Evolutionary conservation across 73 alveolate species (phyloP), one percentile per base, ranked within the genome.

Genomic region (Symbiodinium pilosum): DNA sequence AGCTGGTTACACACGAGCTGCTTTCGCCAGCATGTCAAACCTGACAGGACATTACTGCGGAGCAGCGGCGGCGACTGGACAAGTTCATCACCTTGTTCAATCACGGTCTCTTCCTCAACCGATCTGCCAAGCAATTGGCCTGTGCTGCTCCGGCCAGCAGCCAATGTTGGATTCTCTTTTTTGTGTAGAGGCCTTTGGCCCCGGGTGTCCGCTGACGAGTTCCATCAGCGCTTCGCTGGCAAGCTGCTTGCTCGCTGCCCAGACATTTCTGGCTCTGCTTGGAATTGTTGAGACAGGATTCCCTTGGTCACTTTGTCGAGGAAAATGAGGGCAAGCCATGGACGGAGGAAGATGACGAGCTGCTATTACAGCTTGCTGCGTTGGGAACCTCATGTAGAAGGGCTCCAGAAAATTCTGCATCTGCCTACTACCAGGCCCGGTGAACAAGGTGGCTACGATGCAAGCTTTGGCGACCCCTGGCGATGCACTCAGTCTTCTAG

Each of bases 401-500:
- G 81, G 81, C 36, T 30, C 39, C 84, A 18, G 43, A 7, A 6
- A 2, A 1, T 21, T 7, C 18, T 6, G 84, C 7, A 7, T 18
- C 84, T 69, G 36, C 73, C 26, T 26, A 0, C 12, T 21, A 6
- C 43, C 24, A 91, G 97, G 87, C 88, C 97, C 0, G 97, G 97
- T 16, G 97, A 91, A n/a, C 43, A 47, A 34, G 97, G 97, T 1
- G 97, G 97, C 54, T 93, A 93, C 47, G 98, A 93, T 28, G 98
- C 47, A 21, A 93, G 83, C 93, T 93, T 93, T 14, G 98, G 98
- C 24, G 98, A 93, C 64, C 98, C 98, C 4, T 93, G 98, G 98
- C 38, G 3, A 5, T 43, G n/a, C 43, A 69, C 51, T 69, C 21
- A 8, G 40, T n/a, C n/a, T n/a, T n/a, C n/a, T n/a, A n/a, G 47